phyloP scores from a whole-genome alignment of 371 early-diverging fungal species.

The Basidiobolus meristosporus region DNA sequence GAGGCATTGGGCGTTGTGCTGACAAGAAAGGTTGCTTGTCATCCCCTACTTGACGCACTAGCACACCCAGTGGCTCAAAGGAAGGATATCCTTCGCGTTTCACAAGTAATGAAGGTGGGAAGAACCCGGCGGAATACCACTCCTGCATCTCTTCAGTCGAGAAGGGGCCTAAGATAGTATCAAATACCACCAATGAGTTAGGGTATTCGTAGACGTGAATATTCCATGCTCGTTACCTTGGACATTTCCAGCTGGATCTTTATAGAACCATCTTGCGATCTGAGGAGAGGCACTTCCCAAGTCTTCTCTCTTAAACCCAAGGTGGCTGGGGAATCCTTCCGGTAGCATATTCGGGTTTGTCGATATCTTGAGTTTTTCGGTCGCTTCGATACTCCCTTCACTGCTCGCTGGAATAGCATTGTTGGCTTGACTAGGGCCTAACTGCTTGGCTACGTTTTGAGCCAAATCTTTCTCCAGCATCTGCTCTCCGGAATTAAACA shows the following conservation, averaged over 20 bases:
- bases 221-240: no score
- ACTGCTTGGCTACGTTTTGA: neutral
- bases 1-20: neutral
- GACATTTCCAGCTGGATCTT: slow-evolving; percentile 11
- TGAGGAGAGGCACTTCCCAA: neutral
- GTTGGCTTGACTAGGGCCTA: neutral
- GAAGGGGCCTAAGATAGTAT: no score
- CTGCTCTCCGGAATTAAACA: no score
- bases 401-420: neutral
- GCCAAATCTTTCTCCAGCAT: no score
- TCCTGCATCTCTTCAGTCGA: slow-evolving; percentile 66
- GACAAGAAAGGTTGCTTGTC: slow-evolving; percentile 39
- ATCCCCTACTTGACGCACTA: slow-evolving; percentile 34
- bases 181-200: no score
- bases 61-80: slow-evolving; percentile 41
- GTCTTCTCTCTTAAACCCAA: neutral
- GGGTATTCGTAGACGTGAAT: no score
- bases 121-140: slow-evolving; percentile 71
- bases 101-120: slow-evolving; percentile 42
- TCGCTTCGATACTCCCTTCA: neutral
- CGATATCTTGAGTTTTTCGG: neutral
- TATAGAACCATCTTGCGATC: slow-evolving; percentile 29
- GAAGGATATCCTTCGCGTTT: slow-evolving; percentile 42
- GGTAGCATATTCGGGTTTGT: neutral
- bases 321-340: neutral